Evolutionary conservation across 495 filamentous ascomycete genomes (phyloP).

Genomic region (Elaphomyces granulatus): DNA sequence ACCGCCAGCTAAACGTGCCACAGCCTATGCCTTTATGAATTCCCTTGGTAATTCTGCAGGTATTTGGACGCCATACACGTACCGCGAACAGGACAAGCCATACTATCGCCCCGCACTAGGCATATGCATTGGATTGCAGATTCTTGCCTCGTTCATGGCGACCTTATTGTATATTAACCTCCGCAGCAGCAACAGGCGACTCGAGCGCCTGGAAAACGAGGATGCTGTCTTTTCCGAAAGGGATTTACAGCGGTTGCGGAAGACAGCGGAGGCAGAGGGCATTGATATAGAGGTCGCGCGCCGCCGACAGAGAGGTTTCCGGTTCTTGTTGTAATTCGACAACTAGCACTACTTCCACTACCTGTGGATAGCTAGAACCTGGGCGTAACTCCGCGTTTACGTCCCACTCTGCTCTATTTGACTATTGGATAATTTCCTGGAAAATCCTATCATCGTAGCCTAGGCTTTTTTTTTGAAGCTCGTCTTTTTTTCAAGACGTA

Average conservation of each 20-base stretch:
- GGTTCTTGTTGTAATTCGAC: conserved; percentile 30
- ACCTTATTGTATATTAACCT: conserved; percentile 31
- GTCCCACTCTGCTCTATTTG: too few relatives aligned
- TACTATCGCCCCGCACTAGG: conserved; percentile 33
- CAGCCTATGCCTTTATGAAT: conserved; percentile 41
- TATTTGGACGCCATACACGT: conserved; percentile 43
- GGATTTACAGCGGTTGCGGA: conserved; percentile 28
- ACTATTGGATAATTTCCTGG: too few relatives aligned
- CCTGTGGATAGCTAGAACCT: too few relatives aligned
- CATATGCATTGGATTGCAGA: conserved; percentile 34
- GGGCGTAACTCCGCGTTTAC: too few relatives aligned
- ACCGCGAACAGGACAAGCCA: conserved; percentile 21
- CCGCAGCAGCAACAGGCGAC: conserved; percentile 27
- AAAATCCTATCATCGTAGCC: too few relatives aligned
- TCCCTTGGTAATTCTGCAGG: conserved; percentile 37
- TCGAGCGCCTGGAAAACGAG: conserved; percentile 32
- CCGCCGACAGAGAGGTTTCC: conserved; percentile 33
- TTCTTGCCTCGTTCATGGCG: conserved; percentile 21
- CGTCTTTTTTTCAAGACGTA: too few relatives aligned
- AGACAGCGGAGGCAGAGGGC: conserved; percentile 34
- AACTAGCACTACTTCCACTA: too few relatives aligned
- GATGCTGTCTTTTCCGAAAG: conserved; percentile 26
- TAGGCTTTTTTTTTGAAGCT: too few relatives aligned
- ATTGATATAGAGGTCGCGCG: conserved; percentile 33
- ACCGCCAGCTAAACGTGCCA: conserved; percentile 39